Evolutionary conservation across 306 rosid genomes (phyloP).

Genomic region (Prunus mume): DNA sequence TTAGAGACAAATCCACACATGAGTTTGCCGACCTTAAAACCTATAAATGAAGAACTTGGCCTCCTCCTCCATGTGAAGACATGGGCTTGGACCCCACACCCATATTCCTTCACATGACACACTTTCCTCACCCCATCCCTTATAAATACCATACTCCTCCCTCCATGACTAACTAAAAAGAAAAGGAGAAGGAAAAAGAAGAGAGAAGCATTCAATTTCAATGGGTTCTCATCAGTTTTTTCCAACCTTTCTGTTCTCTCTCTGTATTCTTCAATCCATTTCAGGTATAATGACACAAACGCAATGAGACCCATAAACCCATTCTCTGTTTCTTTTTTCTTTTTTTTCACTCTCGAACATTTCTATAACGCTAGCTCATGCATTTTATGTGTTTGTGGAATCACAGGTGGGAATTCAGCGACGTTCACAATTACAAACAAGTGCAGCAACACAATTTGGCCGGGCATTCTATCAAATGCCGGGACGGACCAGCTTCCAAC

Average conservation of each 20-base stretch:
- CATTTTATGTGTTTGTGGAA: neutral
- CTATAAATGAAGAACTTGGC: neutral
- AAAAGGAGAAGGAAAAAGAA: neutral
- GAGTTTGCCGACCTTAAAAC: slow-evolving; percentile 3
- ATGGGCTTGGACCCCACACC: neutral
- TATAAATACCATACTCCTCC: neutral
- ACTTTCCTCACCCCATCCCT: neutral
- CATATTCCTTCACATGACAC: neutral
- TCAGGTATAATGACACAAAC: slow-evolving; percentile 32
- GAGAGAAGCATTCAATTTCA: neutral
- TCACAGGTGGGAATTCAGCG: slow-evolving; percentile 43
- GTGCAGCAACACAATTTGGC: slow-evolving; percentile 77
- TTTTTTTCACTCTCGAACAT: no score
- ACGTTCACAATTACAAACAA: slow-evolving; percentile 63
- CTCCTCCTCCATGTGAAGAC: neutral
- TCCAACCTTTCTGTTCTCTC: slow-evolving; percentile 4
- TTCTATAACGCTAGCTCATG: neutral
- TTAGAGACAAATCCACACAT: neutral
- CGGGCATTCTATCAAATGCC: slow-evolving; percentile 67
- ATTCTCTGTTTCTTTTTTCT: no score
- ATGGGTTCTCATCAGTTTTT: slow-evolving; percentile 23
- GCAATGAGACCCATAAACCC: neutral
- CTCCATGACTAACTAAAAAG: neutral
- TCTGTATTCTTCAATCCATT: slow-evolving; percentile 28
- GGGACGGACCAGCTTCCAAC: slow-evolving; percentile 61